Base-by-base conservation (phyloP, 495 filamentous ascomycete species). In the Tuber borchii region DNA sequence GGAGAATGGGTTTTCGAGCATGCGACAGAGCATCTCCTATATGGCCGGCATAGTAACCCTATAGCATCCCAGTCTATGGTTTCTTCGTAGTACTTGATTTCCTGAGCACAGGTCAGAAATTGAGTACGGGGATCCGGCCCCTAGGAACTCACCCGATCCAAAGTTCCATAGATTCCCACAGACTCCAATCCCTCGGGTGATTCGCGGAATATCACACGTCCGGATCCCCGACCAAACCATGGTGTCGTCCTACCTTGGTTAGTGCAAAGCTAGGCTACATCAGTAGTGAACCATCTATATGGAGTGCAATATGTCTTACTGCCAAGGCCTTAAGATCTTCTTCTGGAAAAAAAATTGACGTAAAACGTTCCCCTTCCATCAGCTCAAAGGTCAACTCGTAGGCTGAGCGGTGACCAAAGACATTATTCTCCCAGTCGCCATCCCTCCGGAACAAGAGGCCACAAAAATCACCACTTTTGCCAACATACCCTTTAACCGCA, bases 191-290 rank as follows among this genome's bases (percentile, higher is more conserved):
- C 77, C 37, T 2, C n/a, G 1, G 70, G 70, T 17, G 78, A 40
- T 8, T 73, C 56, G 20, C 40, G 73, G 26, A 75, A 37, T 19
- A 5, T 65, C 48, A 44, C n/a, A 17, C 44, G 48, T 19, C 26
- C 70, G 42, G 78, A 71, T 34, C 45, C n/a, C n/a, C 65, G 68
- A 46, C 81, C 81, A 74, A 83, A 81, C 81, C 81, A 83, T 48
- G 81, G 81, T 8, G 81, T 81, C 26, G 78, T 81, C 51, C 76
- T 75, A 61, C 78, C 76, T 31, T 65, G 70, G 48, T 74, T 79
- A 8, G 81, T 83, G 37, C 74, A 83, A 70, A 82, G 81, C 81
- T 82, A 80, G 48, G 19, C n/a, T 43, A 22, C 65, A 61, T 80
- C 37, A 79, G 81, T 22, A 69, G 48, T 40, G 73, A 40, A 17